Base-by-base conservation (phyloP, 805 yeast species). In the Wickerhamomyces bisporus region DNA sequence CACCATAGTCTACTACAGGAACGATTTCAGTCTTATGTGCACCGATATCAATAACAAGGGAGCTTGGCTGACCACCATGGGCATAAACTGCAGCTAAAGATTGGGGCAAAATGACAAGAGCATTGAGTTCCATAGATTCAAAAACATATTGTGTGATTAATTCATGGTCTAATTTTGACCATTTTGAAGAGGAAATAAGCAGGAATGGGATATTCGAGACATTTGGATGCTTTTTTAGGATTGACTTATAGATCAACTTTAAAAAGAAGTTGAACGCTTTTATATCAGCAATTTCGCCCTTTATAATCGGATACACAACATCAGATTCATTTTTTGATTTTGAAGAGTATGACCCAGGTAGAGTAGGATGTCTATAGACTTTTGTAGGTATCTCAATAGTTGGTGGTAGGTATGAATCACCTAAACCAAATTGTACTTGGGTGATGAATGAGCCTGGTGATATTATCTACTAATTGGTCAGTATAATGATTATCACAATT, bases 11-110 rank as follows among this genome's bases (percentile, higher is more conserved):
- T 23, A 84, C 60, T n/a, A 91, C 75, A 3, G 96, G 93, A 11
- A 80, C 70, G 18, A 91, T 68, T 55, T 87, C 95, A 3, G 88
- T 77, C 48, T 81, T 75, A 18, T 79, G 75, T 44, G 67, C 65
- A 15, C 97, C 97, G 33, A 91, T 70, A 58, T 91, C 95, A 30
- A 91, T 76, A 14, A 91, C 83, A 26, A 83, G 64, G 1, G 88
- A 72, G 43, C 79, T 83, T 28, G 79, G 72, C 10, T 78, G 63
- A 13, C 73, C 64, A 5, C 86, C 85, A 56, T 81, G 70, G 0
- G 96, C 91, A 60, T 78, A 88, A 14, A 84, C 66, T 2, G 87
- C 65, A 6, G 86, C 83, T 27, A 87, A 62, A 1, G 88, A 67
- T 16, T 73, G 64, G 32, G 94, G 88, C 27, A 85, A 54, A 6